Percentiles rank a stretch among this genome's conserved stretches.
phyloP scores from a whole-genome alignment of 805 yeast species.

The Barnettozyma salicaria region DNA sequence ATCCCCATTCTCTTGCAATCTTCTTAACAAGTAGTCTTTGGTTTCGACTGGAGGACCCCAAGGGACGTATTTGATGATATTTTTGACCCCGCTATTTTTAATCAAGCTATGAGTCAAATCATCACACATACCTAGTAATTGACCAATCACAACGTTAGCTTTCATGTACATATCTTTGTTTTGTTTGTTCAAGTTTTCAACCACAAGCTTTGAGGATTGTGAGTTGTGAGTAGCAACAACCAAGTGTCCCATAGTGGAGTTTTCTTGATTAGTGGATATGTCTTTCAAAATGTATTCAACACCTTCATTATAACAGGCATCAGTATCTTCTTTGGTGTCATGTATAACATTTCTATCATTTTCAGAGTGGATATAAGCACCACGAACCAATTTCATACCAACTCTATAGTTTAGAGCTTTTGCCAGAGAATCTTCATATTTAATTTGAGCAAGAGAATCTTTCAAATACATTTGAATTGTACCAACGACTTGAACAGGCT shows the following conservation, averaged over 20 bases:
- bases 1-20: slow-evolving; percentile 94
- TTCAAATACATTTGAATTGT: slow-evolving; percentile 89
- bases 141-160: slow-evolving; percentile 77
- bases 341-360: slow-evolving; percentile 69
- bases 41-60: slow-evolving; percentile 98
- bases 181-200: slow-evolving; percentile 41
- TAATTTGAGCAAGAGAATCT: slow-evolving; percentile 57
- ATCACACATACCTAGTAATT: slow-evolving; percentile 94
- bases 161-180: slow-evolving; percentile 28
- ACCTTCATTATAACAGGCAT: slow-evolving; percentile 65
- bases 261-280: slow-evolving; percentile 32
- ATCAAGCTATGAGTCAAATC: slow-evolving; percentile 74
- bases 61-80: slow-evolving; percentile 89
- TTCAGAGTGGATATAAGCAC: slow-evolving; percentile 93
- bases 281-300: slow-evolving; percentile 55
- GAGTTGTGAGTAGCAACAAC: slow-evolving; percentile 90
- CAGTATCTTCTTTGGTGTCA: slow-evolving; percentile 75
- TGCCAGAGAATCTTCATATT: slow-evolving; percentile 62
- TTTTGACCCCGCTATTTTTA: slow-evolving; percentile 54
- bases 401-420: slow-evolving; percentile 53
- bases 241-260: slow-evolving; percentile 61
- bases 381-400: slow-evolving; percentile 88
- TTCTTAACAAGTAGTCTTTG: slow-evolving; percentile 79
- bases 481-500: slow-evolving; percentile 70
- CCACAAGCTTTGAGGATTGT: slow-evolving; percentile 68